Evolutionary conservation across 495 filamentous ascomycete genomes (phyloP), one percentile per base, ranked within the genome.

Genomic region (Talaromyces ruber): DNA sequence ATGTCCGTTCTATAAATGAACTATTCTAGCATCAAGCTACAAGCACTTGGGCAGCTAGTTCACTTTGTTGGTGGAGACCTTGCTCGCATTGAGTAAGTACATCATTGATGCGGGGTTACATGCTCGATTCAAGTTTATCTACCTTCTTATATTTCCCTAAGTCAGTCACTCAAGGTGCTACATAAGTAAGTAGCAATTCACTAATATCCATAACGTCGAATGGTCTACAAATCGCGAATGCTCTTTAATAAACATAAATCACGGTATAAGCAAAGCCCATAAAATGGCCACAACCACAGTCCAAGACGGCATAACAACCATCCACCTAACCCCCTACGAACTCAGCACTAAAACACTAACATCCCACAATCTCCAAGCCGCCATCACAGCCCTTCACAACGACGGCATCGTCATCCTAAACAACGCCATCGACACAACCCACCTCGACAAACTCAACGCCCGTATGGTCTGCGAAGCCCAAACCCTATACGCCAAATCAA

Each of bases 381-480:
- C 81, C 64, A 71, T 83, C 21, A 72, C 76, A 59, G 72, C 73
- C 22, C 65, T 85, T 7, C 78, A 83, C 60, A 63, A 70, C 21
- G 82, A 87, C 68, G 85, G 82, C 53, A 76, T 87, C 30, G 79
- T 87, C 53, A 82, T 86, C n/a, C 74, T 85, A 47, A 71, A 76
- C 47, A 77, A 82, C 59, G 75, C 76, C 16, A 67, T 84, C 54
- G 58, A 72, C 25, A 70, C 73, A 51, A 52, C 63, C 0, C 67
- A 78, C 18, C 67, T 84, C n/a, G 76, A 84, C 65, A 69, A 70
- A 6, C 67, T 85, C 14, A 82, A 84, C 62, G 63, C 59, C 39
- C 76, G 76, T 43, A 83, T 85, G 82, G 68, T 79, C 3, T 64
- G 76, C 26, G 82, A 86, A 65, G 79, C 82, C 4, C 65, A 70